These are phyloP conservation scores for Misopates orontium DNA, from an alignment of 257 asterid species.

Conservation along the genomic window DNA sequence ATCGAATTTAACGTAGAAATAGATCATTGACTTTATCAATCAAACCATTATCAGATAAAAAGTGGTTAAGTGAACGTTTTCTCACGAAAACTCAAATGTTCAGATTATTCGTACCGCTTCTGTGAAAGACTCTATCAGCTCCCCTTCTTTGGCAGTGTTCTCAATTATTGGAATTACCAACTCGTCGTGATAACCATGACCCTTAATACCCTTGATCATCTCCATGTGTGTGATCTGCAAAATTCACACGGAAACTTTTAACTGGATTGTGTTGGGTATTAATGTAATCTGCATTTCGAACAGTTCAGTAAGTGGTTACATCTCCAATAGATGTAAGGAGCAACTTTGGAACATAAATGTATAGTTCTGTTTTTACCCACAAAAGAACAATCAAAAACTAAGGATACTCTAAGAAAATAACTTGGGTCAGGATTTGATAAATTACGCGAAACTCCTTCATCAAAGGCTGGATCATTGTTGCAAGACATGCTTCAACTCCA, in stretches of 20 bases:
- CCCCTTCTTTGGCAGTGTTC: slow-evolving; percentile 61
- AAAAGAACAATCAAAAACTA: neutral
- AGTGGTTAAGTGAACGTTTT: neutral
- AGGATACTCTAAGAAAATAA: neutral
- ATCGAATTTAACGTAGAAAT: too few relatives aligned
- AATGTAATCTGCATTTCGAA: too few relatives aligned
- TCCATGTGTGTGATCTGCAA: slow-evolving; percentile 62
- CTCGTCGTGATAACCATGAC: slow-evolving; percentile 61
- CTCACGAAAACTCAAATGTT: neutral
- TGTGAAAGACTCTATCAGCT: slow-evolving; percentile 56
- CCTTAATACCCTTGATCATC: slow-evolving; percentile 65
- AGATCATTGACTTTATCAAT: neutral
- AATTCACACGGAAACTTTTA: slow-evolving; percentile 12
- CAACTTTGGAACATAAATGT: too few relatives aligned
- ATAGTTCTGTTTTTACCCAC: too few relatives aligned
- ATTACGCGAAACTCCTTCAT: slow-evolving; percentile 55
- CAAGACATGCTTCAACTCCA: slow-evolving; percentile 57
- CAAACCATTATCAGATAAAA: neutral
- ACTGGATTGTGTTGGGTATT: too few relatives aligned
- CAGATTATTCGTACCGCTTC: slow-evolving; percentile 43
- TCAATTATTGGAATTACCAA: slow-evolving; percentile 62
- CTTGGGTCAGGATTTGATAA: neutral
- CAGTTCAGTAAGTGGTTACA: neutral
- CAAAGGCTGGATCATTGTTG: slow-evolving; percentile 49
- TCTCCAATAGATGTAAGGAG: too few relatives aligned